phyloP scores from a whole-genome alignment of 306 rosid species.

The Inga oerstediana region DNA sequence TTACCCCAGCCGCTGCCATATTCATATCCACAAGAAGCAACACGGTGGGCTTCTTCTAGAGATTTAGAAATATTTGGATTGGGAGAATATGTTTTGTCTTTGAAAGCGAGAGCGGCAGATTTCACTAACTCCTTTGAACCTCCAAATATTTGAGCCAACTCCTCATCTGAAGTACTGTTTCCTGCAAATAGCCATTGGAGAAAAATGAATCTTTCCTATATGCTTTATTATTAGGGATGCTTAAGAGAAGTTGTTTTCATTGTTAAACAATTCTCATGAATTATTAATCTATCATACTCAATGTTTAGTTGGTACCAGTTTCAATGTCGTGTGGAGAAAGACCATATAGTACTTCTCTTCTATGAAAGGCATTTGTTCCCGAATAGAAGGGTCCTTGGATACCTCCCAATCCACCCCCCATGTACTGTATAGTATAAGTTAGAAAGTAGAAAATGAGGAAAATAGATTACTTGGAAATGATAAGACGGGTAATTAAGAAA shows the following conservation, averaged over 20 bases:
- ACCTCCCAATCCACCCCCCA: conserved; percentile 47
- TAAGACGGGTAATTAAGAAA: not conserved
- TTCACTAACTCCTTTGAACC: conserved; percentile 49
- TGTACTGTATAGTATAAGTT: conserved; percentile 25
- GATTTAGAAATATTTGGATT: not conserved
- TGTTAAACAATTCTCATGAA: not conserved
- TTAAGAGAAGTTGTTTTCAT: not conserved
- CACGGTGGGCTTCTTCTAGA: conserved; percentile 46
- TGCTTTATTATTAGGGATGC: not conserved
- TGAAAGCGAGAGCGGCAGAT: conserved; percentile 48
- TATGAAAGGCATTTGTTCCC: conserved; percentile 66
- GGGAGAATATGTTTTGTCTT: conserved; percentile 26
- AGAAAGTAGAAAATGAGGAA: not conserved
- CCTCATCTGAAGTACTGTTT: conserved; percentile 26
- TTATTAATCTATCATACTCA: not conserved
- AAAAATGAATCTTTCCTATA: not conserved
- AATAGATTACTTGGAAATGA: not conserved
- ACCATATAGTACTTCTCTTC: conserved; percentile 71
- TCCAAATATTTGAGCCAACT: conserved; percentile 48
- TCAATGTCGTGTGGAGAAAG: conserved; percentile 35
- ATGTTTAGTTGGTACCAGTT: conserved; percentile 25
- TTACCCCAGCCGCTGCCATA: conserved; percentile 63
- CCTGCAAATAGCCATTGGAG: conserved; percentile 27
- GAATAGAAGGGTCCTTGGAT: conserved; percentile 56
- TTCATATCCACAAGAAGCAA: conserved; percentile 59